phyloP scores from a whole-genome alignment of 306 rosid genomes.

The Benincasa hispida region DNA sequence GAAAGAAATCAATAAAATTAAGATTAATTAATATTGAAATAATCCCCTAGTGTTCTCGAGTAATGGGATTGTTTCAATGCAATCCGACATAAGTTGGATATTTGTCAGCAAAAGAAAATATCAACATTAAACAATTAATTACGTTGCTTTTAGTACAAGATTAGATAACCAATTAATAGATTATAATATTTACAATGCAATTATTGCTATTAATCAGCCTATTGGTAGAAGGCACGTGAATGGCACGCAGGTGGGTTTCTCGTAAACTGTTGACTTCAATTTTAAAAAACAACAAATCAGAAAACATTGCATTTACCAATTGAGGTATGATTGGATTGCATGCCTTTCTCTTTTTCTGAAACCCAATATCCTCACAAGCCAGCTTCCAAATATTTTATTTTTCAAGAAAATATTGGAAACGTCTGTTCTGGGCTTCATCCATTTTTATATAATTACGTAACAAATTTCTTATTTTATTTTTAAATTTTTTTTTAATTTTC shows the following conservation, averaged over 20 bases:
- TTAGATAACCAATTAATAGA: background rate
- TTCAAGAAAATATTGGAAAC: too few relatives aligned
- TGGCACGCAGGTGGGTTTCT: background rate
- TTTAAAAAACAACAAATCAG: background rate
- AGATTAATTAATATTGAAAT: background rate
- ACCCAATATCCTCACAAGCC: background rate
- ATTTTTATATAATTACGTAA: too few relatives aligned
- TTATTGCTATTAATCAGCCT: conserved; percentile 1
- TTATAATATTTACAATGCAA: background rate
- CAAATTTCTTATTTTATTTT: too few relatives aligned
- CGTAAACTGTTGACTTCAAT: conserved; percentile 2
- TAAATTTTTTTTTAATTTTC: too few relatives aligned
- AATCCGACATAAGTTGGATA: background rate
- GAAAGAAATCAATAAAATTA: background rate
- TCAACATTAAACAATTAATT: conserved; percentile 1
- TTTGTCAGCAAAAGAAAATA: background rate
- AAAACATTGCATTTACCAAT: conserved; percentile 2
- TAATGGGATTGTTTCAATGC: background rate
- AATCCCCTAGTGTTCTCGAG: background rate
- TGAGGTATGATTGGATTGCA: conserved; percentile 4
- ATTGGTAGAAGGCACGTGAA: background rate
- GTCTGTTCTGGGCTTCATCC: too few relatives aligned
- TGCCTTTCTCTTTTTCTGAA: background rate
- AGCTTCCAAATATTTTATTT: background rate
- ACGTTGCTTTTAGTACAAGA: background rate